Conservation (phyloP, 768 basidiomycete genomes). For the Psilocybe subaeruginosa region DNA sequence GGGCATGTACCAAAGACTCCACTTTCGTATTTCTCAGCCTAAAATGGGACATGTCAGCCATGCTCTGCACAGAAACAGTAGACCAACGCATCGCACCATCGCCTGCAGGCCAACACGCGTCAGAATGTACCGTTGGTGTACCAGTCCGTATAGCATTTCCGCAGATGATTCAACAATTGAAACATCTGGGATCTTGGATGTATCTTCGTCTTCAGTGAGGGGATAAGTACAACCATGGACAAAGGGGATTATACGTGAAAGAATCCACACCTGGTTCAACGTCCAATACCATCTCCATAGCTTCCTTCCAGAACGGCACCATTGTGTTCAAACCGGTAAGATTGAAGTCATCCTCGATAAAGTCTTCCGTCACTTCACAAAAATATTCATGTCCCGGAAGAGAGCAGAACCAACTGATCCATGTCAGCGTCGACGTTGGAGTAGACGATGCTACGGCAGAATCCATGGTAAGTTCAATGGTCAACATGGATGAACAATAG, state of each 20-base stretch:
- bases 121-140: constrained; percentile 96
- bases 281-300: constrained; percentile 99
- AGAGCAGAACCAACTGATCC: constrained; percentile 97
- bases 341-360: constrained; percentile 99
- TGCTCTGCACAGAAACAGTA: constrained; percentile 1
- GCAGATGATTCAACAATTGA: constrained; percentile 98
- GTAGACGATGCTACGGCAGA: constrained; percentile 77
- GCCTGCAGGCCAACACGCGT: constrained; percentile 92
- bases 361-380: constrained; percentile 97
- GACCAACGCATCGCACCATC: constrained; percentile 65
- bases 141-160: constrained; percentile 95
- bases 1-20: constrained; percentile 94
- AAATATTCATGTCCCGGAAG: constrained; percentile 97
- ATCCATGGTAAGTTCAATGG: constrained; percentile 25
- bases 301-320: constrained; percentile 99
- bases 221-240: constrained; percentile 18
- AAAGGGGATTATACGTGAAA: constrained; percentile 14
- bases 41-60: constrained; percentile 13
- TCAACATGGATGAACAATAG: constrained; percentile 7
- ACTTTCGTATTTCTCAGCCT: constrained; percentile 97
- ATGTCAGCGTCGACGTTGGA: constrained; percentile 89
- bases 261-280: constrained; percentile 89
- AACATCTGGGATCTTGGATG: constrained; percentile 95
- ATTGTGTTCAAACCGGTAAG: constrained; percentile 92
- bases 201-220: constrained; percentile 76